phyloP scores from a whole-genome alignment of 2,329 filamentous ascomycete genomes.

The Davidsoniella virescens region DNA sequence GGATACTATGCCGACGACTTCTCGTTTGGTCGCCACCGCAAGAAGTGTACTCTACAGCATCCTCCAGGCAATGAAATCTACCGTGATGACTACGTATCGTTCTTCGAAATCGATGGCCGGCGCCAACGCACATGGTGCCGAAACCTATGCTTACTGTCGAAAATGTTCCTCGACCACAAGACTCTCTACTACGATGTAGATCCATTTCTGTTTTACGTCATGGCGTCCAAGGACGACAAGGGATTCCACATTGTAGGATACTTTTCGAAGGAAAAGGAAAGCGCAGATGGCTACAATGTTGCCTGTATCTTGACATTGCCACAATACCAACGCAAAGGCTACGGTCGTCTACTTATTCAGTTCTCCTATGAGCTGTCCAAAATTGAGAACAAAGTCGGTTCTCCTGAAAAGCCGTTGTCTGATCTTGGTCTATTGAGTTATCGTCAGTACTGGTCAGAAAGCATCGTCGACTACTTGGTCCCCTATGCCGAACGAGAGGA shows the following conservation, averaged over 20 bases:
- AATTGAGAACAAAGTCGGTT: slow-evolving; percentile 86
- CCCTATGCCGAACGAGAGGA: slow-evolving; percentile 51
- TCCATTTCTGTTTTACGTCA: slow-evolving; percentile 95
- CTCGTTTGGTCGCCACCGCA: slow-evolving; percentile 69
- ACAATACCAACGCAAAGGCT: slow-evolving; percentile 90
- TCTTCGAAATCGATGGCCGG: slow-evolving; percentile 93
- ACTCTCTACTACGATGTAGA: slow-evolving; percentile 99
- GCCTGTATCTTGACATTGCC: slow-evolving; percentile 94
- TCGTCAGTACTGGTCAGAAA: slow-evolving; percentile 94
- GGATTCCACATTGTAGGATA: slow-evolving; percentile 97
- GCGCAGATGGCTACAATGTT: slow-evolving; percentile 90
- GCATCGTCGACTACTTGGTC: slow-evolving; percentile 74
- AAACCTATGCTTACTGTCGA: slow-evolving; percentile 84
- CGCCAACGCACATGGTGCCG: slow-evolving; percentile 93
- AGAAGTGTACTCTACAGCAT: slow-evolving; percentile 80
- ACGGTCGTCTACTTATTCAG: slow-evolving; percentile 82
- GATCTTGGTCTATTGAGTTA: slow-evolving; percentile 89
- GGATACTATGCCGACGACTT: slow-evolving; percentile 74
- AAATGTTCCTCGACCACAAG: slow-evolving; percentile 95
- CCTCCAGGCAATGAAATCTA: slow-evolving; percentile 98
- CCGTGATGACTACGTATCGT: slow-evolving; percentile 80
- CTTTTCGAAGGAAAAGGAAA: slow-evolving; percentile 97
- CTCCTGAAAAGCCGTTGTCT: slow-evolving; percentile 88
- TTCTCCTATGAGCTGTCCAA: slow-evolving; percentile 96
- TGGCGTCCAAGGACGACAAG: slow-evolving; percentile 76